Percentiles rank a stretch among this genome's conserved stretches.
Conservation (phyloP, 148 eudicot species). For the Cornus kousa region DNA sequence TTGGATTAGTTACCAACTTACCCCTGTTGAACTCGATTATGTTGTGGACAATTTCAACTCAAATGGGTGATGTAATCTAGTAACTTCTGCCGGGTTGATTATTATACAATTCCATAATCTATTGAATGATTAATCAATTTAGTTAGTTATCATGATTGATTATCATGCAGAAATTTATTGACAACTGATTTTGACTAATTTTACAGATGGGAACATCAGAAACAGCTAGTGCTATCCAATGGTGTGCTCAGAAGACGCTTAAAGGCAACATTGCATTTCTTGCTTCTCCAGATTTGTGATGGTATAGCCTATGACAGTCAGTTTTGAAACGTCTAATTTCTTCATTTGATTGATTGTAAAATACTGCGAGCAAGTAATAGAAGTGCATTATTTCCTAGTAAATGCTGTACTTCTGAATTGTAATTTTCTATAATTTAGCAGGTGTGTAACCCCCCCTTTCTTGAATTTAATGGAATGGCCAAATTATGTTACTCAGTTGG, state of each 20-base stretch:
- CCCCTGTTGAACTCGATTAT: too few relatives aligned
- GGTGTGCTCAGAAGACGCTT: slow-evolving; percentile 75
- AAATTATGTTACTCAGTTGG: too few relatives aligned
- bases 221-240: slow-evolving; percentile 64
- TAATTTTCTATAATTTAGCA: neutral
- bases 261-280: slow-evolving; percentile 42
- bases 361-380: neutral
- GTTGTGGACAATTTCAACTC: neutral
- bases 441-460: neutral
- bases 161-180: neutral
- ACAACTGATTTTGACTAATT: neutral
- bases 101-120: neutral
- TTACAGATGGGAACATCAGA: slow-evolving; percentile 80
- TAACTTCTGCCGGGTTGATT: neutral
- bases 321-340: slow-evolving; percentile 1
- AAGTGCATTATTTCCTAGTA: neutral
- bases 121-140: neutral
- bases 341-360: neutral
- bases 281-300: slow-evolving; percentile 15
- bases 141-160: neutral
- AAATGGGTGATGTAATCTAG: neutral
- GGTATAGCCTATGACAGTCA: neutral
- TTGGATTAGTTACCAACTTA: neutral
- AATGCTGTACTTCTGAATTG: neutral
- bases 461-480: too few relatives aligned